Conservation (phyloP, 2,329 filamentous ascomycete species). For the Dothistroma pini region DNA sequence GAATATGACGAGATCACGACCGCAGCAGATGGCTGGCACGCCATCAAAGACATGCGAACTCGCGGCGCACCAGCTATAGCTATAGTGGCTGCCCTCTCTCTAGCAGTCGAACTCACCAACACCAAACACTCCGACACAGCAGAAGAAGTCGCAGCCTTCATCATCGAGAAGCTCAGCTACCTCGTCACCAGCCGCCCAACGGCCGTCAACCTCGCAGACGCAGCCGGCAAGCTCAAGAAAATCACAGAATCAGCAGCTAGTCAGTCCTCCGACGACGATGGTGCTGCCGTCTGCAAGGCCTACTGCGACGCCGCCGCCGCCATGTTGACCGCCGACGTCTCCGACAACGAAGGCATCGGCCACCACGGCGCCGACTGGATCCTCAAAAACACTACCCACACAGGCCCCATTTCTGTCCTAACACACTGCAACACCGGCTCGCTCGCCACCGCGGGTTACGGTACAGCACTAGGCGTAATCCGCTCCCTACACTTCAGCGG, state of each 20-base stretch:
- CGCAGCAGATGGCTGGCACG: conserved; percentile 73
- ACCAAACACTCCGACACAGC: conserved; percentile 49
- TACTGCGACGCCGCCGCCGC: conserved; percentile 79
- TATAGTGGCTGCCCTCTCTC: conserved; percentile 87
- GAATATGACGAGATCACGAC: conserved; percentile 71
- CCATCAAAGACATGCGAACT: conserved; percentile 77
- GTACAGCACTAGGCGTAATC: conserved; percentile 91
- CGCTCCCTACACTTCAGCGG: conserved; percentile 68
- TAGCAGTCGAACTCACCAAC: conserved; percentile 76
- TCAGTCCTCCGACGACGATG: conserved; percentile 40
- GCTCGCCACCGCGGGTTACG: conserved; percentile 94
- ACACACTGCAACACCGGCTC: conserved; percentile 99
- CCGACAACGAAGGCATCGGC: conserved; percentile 84
- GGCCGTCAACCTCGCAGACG: conserved; percentile 90
- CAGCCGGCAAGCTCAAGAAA: conserved; percentile 72
- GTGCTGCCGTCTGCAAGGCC: conserved; percentile 57
- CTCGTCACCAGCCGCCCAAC: conserved; percentile 87
- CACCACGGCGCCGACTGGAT: conserved; percentile 82
- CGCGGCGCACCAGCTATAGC: conserved; percentile 89
- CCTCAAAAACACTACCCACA: conserved; percentile 51
- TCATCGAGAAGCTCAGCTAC: conserved; percentile 75
- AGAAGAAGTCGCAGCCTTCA: conserved; percentile 63
- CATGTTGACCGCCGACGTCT: conserved; percentile 81
- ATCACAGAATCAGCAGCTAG: conserved; percentile 53
- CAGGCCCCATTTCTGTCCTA: conserved; percentile 68